Evolutionary conservation across 768 basidiomycete species (phyloP).

Genomic region (Mycena haematopus): DNA sequence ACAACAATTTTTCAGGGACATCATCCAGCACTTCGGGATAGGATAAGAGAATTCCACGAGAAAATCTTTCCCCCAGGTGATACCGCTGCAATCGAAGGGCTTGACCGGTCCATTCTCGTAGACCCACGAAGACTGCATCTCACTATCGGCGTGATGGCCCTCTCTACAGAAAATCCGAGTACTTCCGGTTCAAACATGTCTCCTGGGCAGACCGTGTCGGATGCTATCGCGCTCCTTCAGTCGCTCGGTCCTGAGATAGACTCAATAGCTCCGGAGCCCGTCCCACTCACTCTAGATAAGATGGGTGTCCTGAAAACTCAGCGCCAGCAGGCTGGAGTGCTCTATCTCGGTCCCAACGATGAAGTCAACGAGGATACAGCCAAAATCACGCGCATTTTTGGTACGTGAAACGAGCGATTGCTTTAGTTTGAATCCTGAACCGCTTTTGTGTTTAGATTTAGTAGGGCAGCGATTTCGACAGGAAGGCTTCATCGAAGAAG

Average conservation of each 20-base stretch:
- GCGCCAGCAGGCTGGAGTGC: constrained; percentile 53
- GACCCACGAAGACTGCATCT: constrained; percentile 68
- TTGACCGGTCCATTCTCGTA: constrained; percentile 67
- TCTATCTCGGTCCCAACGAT: constrained; percentile 58
- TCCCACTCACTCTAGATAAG: constrained; percentile 43
- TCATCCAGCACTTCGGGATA: constrained; percentile 44
- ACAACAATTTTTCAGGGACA: constrained; percentile 39
- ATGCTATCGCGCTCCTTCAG: constrained; percentile 51
- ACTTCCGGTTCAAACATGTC: not conserved
- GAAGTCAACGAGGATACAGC: constrained; percentile 35
- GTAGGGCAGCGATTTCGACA: constrained; percentile 22
- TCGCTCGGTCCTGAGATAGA: constrained; percentile 50
- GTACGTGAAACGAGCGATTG: not conserved
- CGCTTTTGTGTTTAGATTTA: constrained; percentile 9
- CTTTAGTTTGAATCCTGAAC: too few species aligned
- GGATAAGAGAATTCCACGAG: constrained; percentile 45
- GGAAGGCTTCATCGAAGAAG: constrained; percentile 28
- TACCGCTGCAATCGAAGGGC: constrained; percentile 47
- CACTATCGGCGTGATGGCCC: constrained; percentile 77
- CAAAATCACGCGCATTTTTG: constrained; percentile 24
- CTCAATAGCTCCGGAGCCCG: constrained; percentile 42
- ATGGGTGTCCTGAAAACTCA: constrained; percentile 54
- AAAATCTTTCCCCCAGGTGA: constrained; percentile 44
- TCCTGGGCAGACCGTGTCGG: constrained; percentile 39
- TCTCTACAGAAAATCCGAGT: constrained; percentile 33